A percentile compares a stretch with the other conserved stretches of the same genome.
These are phyloP conservation scores for Umbelopsis ramanniana DNA, from an alignment of 192 early-diverging fungal species.

Conservation along the genomic window DNA sequence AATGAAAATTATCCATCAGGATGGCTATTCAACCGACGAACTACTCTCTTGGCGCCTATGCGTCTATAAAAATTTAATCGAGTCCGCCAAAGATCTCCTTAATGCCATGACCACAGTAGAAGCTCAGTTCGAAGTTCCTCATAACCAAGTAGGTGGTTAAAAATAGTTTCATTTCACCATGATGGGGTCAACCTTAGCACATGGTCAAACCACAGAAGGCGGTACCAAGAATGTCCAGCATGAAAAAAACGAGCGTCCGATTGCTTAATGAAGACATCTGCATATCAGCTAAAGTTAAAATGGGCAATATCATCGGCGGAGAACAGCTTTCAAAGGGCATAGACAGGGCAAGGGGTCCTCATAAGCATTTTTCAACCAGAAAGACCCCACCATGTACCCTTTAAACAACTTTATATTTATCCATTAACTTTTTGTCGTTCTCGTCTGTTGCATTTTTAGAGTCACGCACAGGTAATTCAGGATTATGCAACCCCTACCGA, in stretches of 20 bases:
- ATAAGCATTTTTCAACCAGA: not conserved
- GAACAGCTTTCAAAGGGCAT: not conserved
- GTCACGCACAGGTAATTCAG: not conserved
- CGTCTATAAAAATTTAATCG: conserved; percentile 82
- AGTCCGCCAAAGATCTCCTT: conserved; percentile 78
- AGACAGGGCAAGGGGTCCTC: not conserved
- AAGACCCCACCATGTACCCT: not conserved
- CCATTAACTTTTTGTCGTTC: not conserved
- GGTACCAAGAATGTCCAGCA: too few species aligned
- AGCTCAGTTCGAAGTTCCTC: not conserved
- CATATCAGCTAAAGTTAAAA: not conserved
- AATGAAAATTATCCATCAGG: conserved; percentile 95
- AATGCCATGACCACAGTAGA: not conserved
- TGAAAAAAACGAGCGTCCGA: not conserved
- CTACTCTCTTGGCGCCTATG: conserved; percentile 72
- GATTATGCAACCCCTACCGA: conserved; percentile 9
- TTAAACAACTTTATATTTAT: not conserved
- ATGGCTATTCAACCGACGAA: conserved; percentile 84
- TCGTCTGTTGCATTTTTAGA: not conserved
- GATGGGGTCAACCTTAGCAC: not conserved
- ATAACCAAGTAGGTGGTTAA: not conserved
- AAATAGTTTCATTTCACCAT: not conserved
- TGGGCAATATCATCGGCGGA: not conserved
- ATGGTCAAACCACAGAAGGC: too few species aligned
- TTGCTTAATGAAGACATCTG: not conserved